A percentile compares a stretch with the other conserved stretches of the same genome.
phyloP scores from a whole-genome alignment of 441 rosid genomes.

The Eruca vesicaria region DNA sequence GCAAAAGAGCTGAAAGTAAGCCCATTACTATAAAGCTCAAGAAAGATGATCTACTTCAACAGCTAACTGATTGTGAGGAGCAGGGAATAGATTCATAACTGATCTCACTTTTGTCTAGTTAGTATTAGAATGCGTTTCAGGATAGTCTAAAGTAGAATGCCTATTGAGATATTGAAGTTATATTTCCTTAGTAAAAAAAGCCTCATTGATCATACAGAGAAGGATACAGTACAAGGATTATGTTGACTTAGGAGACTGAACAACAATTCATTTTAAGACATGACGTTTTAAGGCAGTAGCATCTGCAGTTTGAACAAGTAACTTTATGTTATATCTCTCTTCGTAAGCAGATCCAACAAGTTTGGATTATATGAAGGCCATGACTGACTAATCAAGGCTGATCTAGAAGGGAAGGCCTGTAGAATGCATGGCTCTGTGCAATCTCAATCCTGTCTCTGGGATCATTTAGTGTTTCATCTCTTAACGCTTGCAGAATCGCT shows the following conservation, averaged over 20 bases:
- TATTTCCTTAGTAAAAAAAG: too few relatives aligned
- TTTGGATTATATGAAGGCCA: too few relatives aligned
- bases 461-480: conserved; percentile 93
- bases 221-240: conserved; percentile 1
- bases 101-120: conserved; percentile 34
- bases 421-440: conserved; percentile 91
- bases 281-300: background rate
- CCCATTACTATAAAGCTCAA: conserved; percentile 43
- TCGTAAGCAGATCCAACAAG: too few relatives aligned
- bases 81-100: conserved; percentile 15
- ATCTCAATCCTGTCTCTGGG: conserved; percentile 94
- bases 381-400: conserved; percentile 62
- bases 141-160: conserved; percentile 14
- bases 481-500: conserved; percentile 88
- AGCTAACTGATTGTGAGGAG: conserved; percentile 31
- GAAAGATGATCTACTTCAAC: conserved; percentile 45
- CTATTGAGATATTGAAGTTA: background rate
- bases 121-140: conserved; percentile 27
- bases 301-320: background rate
- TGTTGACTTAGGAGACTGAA: too few relatives aligned
- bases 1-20: conserved; percentile 45
- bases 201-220: conserved; percentile 20
- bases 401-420: conserved; percentile 92
- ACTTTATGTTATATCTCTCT: too few relatives aligned
- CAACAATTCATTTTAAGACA: conserved; percentile 12